Evolutionary conservation across 345 rosid genomes (phyloP).

Genomic region (Litchi chinensis): DNA sequence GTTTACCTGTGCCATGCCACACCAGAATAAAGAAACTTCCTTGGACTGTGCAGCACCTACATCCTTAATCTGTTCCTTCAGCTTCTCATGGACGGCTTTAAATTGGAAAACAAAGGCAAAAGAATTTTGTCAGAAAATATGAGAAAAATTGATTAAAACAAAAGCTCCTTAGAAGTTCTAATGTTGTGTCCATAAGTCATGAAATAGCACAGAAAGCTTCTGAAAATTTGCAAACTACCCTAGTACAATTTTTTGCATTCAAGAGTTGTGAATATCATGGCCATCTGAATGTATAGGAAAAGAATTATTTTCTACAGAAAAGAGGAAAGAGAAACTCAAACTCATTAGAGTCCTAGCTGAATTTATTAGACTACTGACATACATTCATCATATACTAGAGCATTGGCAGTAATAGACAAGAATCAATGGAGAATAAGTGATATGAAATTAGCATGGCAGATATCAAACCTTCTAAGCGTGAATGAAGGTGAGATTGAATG

Average conservation of each 20-base stretch:
- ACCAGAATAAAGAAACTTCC: slow-evolving; percentile 74
- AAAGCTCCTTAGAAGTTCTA: not conserved
- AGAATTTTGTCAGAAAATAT: slow-evolving; percentile 3
- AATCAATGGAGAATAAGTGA: not conserved
- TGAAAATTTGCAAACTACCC: not conserved
- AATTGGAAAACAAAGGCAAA: slow-evolving; percentile 7
- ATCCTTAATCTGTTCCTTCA: slow-evolving; percentile 70
- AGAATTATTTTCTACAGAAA: not conserved
- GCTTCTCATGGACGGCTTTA: slow-evolving; percentile 61
- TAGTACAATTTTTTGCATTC: not conserved
- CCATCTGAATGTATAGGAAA: not conserved
- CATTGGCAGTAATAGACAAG: slow-evolving; percentile 7
- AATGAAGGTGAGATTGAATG: slow-evolving; percentile 78
- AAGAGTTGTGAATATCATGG: not conserved
- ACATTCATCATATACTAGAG: not conserved
- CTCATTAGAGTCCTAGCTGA: not conserved
- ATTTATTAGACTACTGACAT: not conserved
- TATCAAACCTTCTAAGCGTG: slow-evolving; percentile 71
- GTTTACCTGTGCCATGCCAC: slow-evolving; percentile 89
- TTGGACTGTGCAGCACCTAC: slow-evolving; percentile 67
- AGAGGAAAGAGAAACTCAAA: not conserved
- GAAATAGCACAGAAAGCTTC: not conserved
- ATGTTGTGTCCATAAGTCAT: not conserved
- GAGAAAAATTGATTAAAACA: not conserved
- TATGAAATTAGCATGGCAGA: not conserved